Base-by-base conservation (phyloP, 2,329 filamentous ascomycete species). In the Fusarium pseudonygamai region DNA sequence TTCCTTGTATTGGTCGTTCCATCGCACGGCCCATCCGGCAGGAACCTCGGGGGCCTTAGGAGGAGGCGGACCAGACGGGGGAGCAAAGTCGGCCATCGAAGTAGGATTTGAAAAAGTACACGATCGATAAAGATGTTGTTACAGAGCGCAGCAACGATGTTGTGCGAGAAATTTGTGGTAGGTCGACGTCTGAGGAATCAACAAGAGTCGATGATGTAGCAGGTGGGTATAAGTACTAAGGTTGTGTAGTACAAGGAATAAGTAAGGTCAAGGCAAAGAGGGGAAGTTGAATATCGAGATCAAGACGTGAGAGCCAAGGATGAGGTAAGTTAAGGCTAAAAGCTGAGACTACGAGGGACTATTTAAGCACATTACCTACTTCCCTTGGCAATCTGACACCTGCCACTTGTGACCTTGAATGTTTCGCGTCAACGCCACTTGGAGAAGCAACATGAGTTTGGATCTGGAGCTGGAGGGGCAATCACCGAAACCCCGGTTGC, bases 1-100 rank as follows among this genome's bases (percentile, higher is more conserved):
- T 88, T 96, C 92, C 78, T 92, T 92, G 85, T 97, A 97, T 79
- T 96, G 91, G 0, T 93, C 90, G 82, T 97, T 96, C 89, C 92
- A 97, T 73, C 94, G 89, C 16, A 92, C 92, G 79, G 93, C 91
- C 93, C 94, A 98, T 77, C 95, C 95, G 36, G 82, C 78, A 61
- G 84, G 84, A 13, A 85, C 84, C 78, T 93, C 92, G 6, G 93
- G 94, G 4, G 88, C 87, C 79, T 84, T 87, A 71, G 87, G 88
- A 56, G 88, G 88, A 74, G 88, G 88, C 52, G 88, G 88, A 30
- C 88, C 88, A 30, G 83, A 57, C 5, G 88, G 88, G 59, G 88
- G 83, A 61, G 83, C 81, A 80, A 87, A 90, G 72, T 90, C 87
- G 74, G 85, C 84, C 88, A 90, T 89, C 46, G 67, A 67, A 65